phyloP scores from a whole-genome alignment of 768 basidiomycete genomes.

The Suillus plorans region DNA sequence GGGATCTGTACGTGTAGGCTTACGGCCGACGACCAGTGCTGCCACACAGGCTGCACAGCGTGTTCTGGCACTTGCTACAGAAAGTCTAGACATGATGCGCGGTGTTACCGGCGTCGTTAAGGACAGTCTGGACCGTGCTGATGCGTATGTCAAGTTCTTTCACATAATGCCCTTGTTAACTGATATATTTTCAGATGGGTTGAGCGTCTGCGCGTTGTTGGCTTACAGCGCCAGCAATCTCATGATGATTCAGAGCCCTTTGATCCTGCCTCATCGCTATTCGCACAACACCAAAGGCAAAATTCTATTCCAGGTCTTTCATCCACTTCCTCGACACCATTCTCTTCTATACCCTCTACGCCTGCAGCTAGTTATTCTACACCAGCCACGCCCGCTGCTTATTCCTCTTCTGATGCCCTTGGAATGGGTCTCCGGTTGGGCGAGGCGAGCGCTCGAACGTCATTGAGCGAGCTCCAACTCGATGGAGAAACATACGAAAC shows the following conservation, averaged over 20 bases:
- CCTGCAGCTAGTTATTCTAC: conserved; percentile 12
- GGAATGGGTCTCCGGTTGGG: conserved; percentile 23
- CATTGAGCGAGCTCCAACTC: conserved; percentile 30
- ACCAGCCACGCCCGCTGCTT: conserved; percentile 13
- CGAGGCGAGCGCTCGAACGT: conserved; percentile 28
- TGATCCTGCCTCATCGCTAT: conserved; percentile 9
- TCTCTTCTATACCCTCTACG: conserved; percentile 31
- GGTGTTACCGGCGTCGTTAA: conserved; percentile 86
- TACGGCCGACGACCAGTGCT: conserved; percentile 43
- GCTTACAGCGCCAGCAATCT: conserved; percentile 59
- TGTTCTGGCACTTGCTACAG: conserved; percentile 81
- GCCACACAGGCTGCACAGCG: conserved; percentile 77
- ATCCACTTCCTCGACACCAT: conserved; percentile 31
- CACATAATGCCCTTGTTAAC: background rate
- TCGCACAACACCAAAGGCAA: conserved; percentile 9
- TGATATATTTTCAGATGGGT: conserved; percentile 61
- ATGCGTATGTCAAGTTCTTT: conserved; percentile 54
- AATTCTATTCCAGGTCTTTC: conserved; percentile 29
- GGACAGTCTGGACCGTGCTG: conserved; percentile 85
- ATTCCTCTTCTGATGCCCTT: conserved; percentile 27
- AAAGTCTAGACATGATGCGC: conserved; percentile 91
- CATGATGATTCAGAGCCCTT: conserved; percentile 11
- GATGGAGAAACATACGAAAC: conserved; percentile 19
- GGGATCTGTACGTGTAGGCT: conserved; percentile 20
- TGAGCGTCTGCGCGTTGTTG: conserved; percentile 73